Evolutionary conservation across 495 filamentous ascomycete species (phyloP).

Genomic region (Cryomyces minteri): DNA sequence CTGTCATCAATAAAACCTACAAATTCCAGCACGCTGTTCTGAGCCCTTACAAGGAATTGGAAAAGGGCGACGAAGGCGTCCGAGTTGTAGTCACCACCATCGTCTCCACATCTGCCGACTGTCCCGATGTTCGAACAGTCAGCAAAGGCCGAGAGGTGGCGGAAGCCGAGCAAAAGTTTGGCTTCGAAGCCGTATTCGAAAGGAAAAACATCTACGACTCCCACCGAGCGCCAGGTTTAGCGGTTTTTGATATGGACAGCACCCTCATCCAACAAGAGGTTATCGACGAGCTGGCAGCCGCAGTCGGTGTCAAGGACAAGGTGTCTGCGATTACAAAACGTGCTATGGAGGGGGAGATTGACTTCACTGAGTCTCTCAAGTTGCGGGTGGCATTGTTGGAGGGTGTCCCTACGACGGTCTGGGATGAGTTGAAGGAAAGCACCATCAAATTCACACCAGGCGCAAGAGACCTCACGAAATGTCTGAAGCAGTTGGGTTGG

Average conservation of each 20-base stretch:
- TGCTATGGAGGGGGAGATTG: constrained; percentile 94
- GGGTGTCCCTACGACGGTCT: constrained; percentile 62
- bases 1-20: constrained; percentile 45
- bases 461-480: constrained; percentile 49
- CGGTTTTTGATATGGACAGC: constrained; percentile 95
- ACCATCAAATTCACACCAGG: constrained; percentile 67
- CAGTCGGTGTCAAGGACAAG: constrained; percentile 50
- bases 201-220: constrained; percentile 50
- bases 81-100: constrained; percentile 28
- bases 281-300: constrained; percentile 80
- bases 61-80: too few species aligned
- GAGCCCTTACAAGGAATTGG: constrained; percentile 63
- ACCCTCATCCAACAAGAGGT: constrained; percentile 93
- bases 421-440: constrained; percentile 47
- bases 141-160: constrained; percentile 65
- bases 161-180: constrained; percentile 73
- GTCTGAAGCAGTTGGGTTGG: constrained; percentile 56
- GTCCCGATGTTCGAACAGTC: constrained; percentile 49
- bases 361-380: constrained; percentile 66
- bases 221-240: constrained; percentile 46
- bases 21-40: constrained; percentile 67
- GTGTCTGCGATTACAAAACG: constrained; percentile 71
- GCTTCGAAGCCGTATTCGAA: constrained; percentile 64
- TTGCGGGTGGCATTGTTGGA: constrained; percentile 64
- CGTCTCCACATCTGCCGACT: constrained; percentile 40